phyloP scores from a whole-genome alignment of 345 rosid genomes.

The Mercurialis annua region DNA sequence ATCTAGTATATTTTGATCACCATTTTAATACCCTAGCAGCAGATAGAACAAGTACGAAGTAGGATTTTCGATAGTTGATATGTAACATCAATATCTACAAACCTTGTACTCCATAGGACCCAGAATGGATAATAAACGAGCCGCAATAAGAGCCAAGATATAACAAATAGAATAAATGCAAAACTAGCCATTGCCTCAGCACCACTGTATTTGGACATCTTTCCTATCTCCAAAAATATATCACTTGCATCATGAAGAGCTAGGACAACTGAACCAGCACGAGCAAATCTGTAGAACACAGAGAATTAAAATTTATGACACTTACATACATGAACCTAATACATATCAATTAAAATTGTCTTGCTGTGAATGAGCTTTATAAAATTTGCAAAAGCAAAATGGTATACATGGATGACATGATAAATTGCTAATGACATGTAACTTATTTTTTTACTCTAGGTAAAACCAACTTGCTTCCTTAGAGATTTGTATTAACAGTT shows the following conservation, averaged over 20 bases:
- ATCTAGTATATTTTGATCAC: not conserved
- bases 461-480: constrained; percentile 7
- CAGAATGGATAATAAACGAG: constrained; percentile 94
- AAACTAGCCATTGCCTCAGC: constrained; percentile 74
- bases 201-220: constrained; percentile 89
- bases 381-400: not conserved
- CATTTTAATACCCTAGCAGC: not conserved
- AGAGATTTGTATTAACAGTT: constrained; percentile 2
- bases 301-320: constrained; percentile 5
- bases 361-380: not conserved
- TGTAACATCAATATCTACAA: constrained; percentile 19
- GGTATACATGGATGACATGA: not conserved
- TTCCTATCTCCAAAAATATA: constrained; percentile 88
- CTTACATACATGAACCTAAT: not conserved
- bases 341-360: not conserved
- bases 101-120: constrained; percentile 99
- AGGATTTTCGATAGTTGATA: not conserved
- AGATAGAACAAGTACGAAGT: not conserved
- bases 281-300: constrained; percentile 61
- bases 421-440: not conserved
- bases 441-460: not conserved
- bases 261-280: constrained; percentile 86
- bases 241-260: constrained; percentile 98
- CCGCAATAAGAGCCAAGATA: constrained; percentile 85
- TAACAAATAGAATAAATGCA: constrained; percentile 73